phyloP scores from a whole-genome alignment of 129 eudicot genomes.

The Escallonia herrerae region DNA sequence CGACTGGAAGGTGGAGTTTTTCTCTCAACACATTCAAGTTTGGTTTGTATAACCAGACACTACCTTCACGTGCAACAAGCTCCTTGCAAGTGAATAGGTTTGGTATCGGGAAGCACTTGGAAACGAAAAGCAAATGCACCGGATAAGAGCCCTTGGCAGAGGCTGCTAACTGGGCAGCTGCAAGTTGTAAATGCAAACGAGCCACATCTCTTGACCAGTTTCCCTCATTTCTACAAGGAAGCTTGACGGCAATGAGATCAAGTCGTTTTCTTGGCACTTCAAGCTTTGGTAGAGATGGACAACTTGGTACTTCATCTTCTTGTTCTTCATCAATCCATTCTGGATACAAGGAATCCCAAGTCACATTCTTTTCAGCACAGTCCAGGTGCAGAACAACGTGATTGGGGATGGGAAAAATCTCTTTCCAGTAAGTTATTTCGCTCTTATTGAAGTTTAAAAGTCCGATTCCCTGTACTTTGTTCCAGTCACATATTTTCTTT shows the following conservation, averaged over 20 bases:
- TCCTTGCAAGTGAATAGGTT: slow-evolving; percentile 52
- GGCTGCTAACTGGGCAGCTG: slow-evolving; percentile 39
- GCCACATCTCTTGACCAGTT: slow-evolving; percentile 66
- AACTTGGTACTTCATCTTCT: slow-evolving; percentile 43
- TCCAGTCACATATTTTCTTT: slow-evolving; percentile 4
- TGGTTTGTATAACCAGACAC: slow-evolving; percentile 47
- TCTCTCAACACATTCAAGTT: slow-evolving; percentile 26
- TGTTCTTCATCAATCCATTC: slow-evolving; percentile 74
- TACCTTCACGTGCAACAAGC: slow-evolving; percentile 33
- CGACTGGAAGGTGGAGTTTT: slow-evolving; percentile 47
- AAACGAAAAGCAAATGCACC: slow-evolving; percentile 42
- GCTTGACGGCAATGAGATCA: slow-evolving; percentile 44
- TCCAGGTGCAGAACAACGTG: slow-evolving; percentile 31
- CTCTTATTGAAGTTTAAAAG: slow-evolving; percentile 35
- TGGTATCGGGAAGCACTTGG: slow-evolving; percentile 53
- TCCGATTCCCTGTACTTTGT: slow-evolving; percentile 29
- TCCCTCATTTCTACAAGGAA: slow-evolving; percentile 41
- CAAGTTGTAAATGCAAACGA: slow-evolving; percentile 46
- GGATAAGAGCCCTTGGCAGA: slow-evolving; percentile 35
- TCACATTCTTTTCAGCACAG: slow-evolving; percentile 28
- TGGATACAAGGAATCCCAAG: slow-evolving; percentile 54
- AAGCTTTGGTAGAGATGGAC: slow-evolving; percentile 44
- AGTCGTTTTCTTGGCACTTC: slow-evolving; percentile 33
- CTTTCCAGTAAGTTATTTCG: slow-evolving; percentile 30
- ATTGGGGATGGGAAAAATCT: slow-evolving; percentile 25